Evolutionary conservation across 169 alveolate species (phyloP).

Genomic region (Plasmodium relictum): DNA sequence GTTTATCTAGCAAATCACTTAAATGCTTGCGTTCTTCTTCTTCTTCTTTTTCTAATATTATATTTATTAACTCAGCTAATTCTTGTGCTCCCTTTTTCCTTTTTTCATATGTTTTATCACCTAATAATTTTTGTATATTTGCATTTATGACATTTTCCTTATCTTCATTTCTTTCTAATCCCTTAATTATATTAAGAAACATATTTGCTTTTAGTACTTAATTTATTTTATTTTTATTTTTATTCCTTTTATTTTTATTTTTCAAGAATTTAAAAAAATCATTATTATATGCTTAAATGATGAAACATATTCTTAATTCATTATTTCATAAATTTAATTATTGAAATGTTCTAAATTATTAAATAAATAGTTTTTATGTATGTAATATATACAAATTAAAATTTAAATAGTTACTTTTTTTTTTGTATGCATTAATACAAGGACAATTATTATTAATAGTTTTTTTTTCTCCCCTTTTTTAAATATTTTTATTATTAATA

Average conservation of each 20-base stretch:
- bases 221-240: neutral
- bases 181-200: conserved; percentile 63
- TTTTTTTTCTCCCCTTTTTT: too few relatives aligned
- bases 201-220: neutral
- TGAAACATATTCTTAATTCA: too few relatives aligned
- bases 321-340: too few relatives aligned
- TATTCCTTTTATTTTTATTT: neutral
- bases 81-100: conserved; percentile 76
- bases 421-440: too few relatives aligned
- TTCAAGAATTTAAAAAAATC: too few relatives aligned
- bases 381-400: too few relatives aligned
- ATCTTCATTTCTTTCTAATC: conserved; percentile 63
- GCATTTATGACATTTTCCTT: conserved; percentile 47
- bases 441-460: too few relatives aligned
- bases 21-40: conserved; percentile 45
- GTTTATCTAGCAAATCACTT: conserved; percentile 14
- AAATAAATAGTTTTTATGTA: too few relatives aligned
- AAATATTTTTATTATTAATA: too few relatives aligned
- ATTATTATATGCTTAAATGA: too few relatives aligned
- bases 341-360: too few relatives aligned
- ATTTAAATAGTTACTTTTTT: too few relatives aligned
- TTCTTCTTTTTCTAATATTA: conserved; percentile 50
- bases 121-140: conserved; percentile 47
- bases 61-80: conserved; percentile 45
- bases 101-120: conserved; percentile 72